Evolutionary conservation across 1,284 basidiomycete species (phyloP).

Genomic region (Ceratobasidium papillatum): DNA sequence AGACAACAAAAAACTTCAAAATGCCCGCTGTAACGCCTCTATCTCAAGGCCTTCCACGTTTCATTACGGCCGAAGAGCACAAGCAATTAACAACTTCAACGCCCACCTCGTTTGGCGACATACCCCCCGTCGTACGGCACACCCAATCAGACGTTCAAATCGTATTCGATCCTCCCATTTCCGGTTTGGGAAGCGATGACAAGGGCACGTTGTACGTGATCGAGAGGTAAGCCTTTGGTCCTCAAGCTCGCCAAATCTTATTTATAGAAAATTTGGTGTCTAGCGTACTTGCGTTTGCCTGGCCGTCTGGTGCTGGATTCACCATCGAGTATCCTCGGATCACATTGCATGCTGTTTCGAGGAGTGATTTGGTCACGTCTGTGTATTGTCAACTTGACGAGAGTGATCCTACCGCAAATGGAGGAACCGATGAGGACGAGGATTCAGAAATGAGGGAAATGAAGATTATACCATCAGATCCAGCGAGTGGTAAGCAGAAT

Average conservation of each 20-base stretch:
- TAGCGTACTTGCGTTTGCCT: slow-evolving; percentile 82
- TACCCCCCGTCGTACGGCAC: slow-evolving; percentile 80
- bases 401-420: slow-evolving; percentile 50
- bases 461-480: slow-evolving; percentile 69
- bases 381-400: slow-evolving; percentile 93
- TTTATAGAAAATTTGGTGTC: background rate
- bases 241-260: slow-evolving; percentile 18
- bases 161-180: slow-evolving; percentile 70
- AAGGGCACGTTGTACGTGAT: slow-evolving; percentile 79
- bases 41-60: slow-evolving; percentile 59
- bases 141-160: slow-evolving; percentile 73
- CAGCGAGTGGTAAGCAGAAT: slow-evolving; percentile 65
- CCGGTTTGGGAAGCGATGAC: slow-evolving; percentile 63
- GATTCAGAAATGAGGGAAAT: slow-evolving; percentile 76
- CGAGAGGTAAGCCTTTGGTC: slow-evolving; percentile 67
- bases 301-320: slow-evolving; percentile 72
- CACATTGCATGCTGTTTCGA: slow-evolving; percentile 87
- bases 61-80: slow-evolving; percentile 76
- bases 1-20: background rate
- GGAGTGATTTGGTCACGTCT: slow-evolving; percentile 67
- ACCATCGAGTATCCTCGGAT: slow-evolving; percentile 84
- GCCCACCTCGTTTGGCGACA: slow-evolving; percentile 79
- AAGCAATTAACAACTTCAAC: slow-evolving; percentile 72
- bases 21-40: slow-evolving; percentile 55
- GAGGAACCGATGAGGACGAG: slow-evolving; percentile 58